Evolutionary conservation across 129 eudicot genomes (phyloP), one percentile per base, ranked within the genome.

Genomic region (Helianthus tuberosus): DNA sequence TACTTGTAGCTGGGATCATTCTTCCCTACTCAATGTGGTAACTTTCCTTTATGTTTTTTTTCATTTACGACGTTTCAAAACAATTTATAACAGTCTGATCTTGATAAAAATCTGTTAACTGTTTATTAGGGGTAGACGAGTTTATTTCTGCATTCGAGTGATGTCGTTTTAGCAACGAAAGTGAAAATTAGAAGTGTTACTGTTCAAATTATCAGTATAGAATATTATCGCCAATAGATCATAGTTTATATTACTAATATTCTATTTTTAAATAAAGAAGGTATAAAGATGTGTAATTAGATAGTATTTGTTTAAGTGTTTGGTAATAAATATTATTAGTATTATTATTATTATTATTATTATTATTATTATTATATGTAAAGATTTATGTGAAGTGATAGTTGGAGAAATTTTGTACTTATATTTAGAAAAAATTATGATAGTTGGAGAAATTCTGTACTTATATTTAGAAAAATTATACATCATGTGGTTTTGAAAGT

Each of bases 21-120:
- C 97, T 81, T 94, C 98, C 71, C 86, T 91, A 17, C 91, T 91
- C 59, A 90, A 88, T 82, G 81, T 94, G 93, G 98, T 94, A 85
- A 12, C 8, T 48, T 13, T 35, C 29, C 39, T 23, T 55, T 61
- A 38, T 38, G 16, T n/a, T n/a, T 29, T 47, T 65, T 39, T 68
- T 20, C 66, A 64, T 11, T 68, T 43, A 43, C 0, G 47, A 8
- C 10, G 47, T 43, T 43, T 43, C 11, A 43, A 43, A 43, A 43
- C 47, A 43, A 43, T 43, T 43, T 43, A 43, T 43, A 43, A 43
- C 11, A 43, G 8, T 43, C 47, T 43, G 11, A 43, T 43, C 10
- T 1, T 7, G 47, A 43, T 43, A 43, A 43, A 5, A 43, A 41
- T 41, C 1, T 0, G 46, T 6, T 41, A 41, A 41, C 1, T 41